These are phyloP conservation scores for Collybiopsis luxurians DNA, from an alignment of 768 basidiomycete species.

Conservation along the genomic window DNA sequence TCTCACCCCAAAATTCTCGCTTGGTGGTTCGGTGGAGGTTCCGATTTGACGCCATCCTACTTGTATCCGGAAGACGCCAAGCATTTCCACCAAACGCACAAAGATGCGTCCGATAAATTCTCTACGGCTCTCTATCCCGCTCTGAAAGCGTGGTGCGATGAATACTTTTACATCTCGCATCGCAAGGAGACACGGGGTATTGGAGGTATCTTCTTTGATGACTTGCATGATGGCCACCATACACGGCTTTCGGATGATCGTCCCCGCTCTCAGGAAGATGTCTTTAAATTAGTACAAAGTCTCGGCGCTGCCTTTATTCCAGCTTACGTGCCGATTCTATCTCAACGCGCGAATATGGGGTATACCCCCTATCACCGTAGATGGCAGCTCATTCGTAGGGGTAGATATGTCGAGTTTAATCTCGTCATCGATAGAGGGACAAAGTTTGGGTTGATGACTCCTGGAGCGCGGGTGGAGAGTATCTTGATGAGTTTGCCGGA, in stretches of 20 bases:
- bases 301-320: conserved; percentile 83
- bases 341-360: conserved; percentile 50
- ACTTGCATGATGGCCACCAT: conserved; percentile 70
- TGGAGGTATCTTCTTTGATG: conserved; percentile 97
- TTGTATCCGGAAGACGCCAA: conserved; percentile 82
- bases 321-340: conserved; percentile 86
- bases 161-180: conserved; percentile 94
- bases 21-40: conserved; percentile 99
- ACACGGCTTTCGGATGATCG: conserved; percentile 47
- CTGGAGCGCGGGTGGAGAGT: conserved; percentile 85
- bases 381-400: conserved; percentile 92
- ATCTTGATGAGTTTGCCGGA: conserved; percentile 89
- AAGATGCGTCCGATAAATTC: conserved; percentile 73
- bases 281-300: conserved; percentile 72
- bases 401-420: conserved; percentile 96
- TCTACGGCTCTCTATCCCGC: conserved; percentile 63
- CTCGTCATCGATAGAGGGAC: conserved; percentile 85
- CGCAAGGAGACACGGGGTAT: conserved; percentile 83
- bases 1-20: conserved; percentile 59
- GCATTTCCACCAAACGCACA: conserved; percentile 84
- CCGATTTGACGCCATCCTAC: conserved; percentile 92
- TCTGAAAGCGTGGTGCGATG: conserved; percentile 97
- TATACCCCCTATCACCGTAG: conserved; percentile 68
- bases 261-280: conserved; percentile 54
- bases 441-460: conserved; percentile 82